Percentiles rank a stretch among this genome's conserved stretches.
These are phyloP conservation scores for Colletotrichum gigasporum DNA, from an alignment of 2,329 filamentous ascomycete species.

Conservation along the genomic window DNA sequence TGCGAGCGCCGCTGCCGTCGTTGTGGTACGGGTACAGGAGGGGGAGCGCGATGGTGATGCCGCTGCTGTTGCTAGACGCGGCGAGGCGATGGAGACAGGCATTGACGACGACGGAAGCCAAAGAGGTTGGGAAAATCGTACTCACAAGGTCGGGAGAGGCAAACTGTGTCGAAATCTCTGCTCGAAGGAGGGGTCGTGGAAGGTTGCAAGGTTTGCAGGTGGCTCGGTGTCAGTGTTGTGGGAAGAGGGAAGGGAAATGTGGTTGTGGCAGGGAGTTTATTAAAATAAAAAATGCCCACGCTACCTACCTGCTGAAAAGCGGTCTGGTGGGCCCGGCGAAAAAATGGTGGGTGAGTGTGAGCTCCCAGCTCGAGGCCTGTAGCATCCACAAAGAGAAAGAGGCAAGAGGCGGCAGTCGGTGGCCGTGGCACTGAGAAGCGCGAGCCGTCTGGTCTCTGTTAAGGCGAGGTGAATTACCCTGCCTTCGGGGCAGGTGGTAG, in stretches of 20 bases:
- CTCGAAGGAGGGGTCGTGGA: conserved; percentile 9
- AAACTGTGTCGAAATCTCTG: conserved; percentile 26
- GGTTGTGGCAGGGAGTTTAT: conserved; percentile 12
- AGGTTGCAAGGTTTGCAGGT: conserved; percentile 26
- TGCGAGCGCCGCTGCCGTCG: neutral
- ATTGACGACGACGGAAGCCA: neutral
- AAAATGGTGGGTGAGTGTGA: conserved; percentile 23
- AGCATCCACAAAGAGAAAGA: conserved; percentile 27
- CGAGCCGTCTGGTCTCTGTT: no score
- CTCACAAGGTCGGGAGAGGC: conserved; percentile 11
- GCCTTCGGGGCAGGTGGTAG: neutral
- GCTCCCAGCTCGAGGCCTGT: neutral
- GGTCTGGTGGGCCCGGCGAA: conserved; percentile 30
- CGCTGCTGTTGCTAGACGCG: neutral
- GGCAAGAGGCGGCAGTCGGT: conserved; percentile 24
- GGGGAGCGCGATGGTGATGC: neutral
- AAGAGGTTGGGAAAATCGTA: neutral
- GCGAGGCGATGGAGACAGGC: neutral
- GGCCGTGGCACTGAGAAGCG: no score
- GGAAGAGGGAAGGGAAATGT: conserved; percentile 24
- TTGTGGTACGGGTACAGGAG: neutral
- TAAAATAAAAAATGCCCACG: conserved; percentile 8
- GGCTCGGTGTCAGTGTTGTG: conserved; percentile 31
- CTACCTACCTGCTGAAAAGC: neutral
- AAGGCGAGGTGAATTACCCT: neutral